phyloP scores from a whole-genome alignment of 2,329 filamentous ascomycete genomes.

The Lecanicillium sp. region DNA sequence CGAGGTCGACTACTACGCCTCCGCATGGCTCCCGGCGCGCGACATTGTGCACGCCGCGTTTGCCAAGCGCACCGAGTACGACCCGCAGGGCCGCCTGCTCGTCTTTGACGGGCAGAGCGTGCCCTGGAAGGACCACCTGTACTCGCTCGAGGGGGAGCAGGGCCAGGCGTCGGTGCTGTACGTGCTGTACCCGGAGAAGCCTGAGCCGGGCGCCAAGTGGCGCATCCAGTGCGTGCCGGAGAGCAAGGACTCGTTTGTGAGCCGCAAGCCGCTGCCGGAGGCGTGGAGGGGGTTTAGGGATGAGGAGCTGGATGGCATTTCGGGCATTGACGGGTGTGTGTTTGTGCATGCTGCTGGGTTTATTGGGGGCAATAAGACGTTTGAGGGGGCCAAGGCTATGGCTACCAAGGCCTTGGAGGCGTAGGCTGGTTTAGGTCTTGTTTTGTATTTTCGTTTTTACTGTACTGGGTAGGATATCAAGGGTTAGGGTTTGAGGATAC shows the following conservation, averaged over 20 bases:
- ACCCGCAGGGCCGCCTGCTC: constrained; percentile 69
- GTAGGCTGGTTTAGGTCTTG: too few species aligned
- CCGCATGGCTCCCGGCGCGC: constrained; percentile 81
- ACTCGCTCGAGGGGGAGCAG: constrained; percentile 72
- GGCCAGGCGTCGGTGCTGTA: constrained; percentile 60
- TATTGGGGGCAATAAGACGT: constrained; percentile 90
- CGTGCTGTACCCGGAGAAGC: constrained; percentile 83
- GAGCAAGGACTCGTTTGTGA: constrained; percentile 78
- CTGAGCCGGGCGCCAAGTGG: constrained; percentile 73
- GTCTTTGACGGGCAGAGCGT: constrained; percentile 70
- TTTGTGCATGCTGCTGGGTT: constrained; percentile 95
- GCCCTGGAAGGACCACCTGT: constrained; percentile 96
- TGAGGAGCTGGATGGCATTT: constrained; percentile 67
- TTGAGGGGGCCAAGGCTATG: constrained; percentile 81
- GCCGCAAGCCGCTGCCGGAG: constrained; percentile 83
- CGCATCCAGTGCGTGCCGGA: constrained; percentile 87
- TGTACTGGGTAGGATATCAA: too few species aligned
- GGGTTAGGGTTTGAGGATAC: background rate
- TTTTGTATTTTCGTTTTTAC: too few species aligned
- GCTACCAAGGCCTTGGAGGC: constrained; percentile 61
- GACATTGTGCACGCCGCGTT: constrained; percentile 72
- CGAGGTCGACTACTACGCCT: constrained; percentile 67
- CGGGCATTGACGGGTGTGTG: constrained; percentile 64
- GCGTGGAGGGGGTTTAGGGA: constrained; percentile 88
- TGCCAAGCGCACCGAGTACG: constrained; percentile 54